phyloP scores from a whole-genome alignment of 1,284 basidiomycete genomes.

The Macrocystidia cucumis region DNA sequence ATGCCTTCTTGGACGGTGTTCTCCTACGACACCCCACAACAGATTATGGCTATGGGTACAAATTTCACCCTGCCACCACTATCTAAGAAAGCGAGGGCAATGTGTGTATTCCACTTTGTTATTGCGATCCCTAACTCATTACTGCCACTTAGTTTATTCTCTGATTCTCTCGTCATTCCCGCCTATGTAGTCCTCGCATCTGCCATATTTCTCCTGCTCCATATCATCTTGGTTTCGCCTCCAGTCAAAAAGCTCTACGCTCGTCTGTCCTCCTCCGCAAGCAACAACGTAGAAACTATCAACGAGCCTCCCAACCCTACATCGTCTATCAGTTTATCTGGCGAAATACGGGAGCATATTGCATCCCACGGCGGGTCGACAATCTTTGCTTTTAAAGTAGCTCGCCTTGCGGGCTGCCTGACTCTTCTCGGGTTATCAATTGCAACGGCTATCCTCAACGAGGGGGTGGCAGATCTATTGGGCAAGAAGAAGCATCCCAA shows the following conservation, averaged over 20 bases:
- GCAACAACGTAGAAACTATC: too few relatives aligned
- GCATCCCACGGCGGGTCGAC: slow-evolving; percentile 14
- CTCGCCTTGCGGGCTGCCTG: slow-evolving; percentile 26
- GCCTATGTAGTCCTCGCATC: slow-evolving; percentile 13
- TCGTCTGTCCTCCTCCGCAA: slow-evolving; percentile 5
- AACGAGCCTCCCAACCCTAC: too few relatives aligned
- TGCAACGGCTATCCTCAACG: slow-evolving; percentile 19
- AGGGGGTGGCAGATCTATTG: slow-evolving; percentile 12
- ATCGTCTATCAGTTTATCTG: slow-evolving; percentile 2
- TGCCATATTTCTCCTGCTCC: slow-evolving; percentile 11
- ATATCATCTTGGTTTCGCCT: slow-evolving; percentile 9
- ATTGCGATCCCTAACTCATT: not conserved
- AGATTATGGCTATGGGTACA: too few relatives aligned
- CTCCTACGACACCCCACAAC: too few relatives aligned
- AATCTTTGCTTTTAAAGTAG: slow-evolving; percentile 24
- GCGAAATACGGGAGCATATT: slow-evolving; percentile 11
- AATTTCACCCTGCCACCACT: too few relatives aligned
- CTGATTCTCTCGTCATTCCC: slow-evolving; percentile 15
- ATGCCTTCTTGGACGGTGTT: too few relatives aligned
- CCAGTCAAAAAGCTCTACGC: slow-evolving; percentile 6
- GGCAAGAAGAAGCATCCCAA: slow-evolving; percentile 16
- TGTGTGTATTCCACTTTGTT: not conserved
- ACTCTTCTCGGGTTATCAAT: slow-evolving; percentile 28
- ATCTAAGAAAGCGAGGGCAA: not conserved
- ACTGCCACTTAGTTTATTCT: slow-evolving; percentile 6